Conservation (phyloP, 2,329 filamentous ascomycete genomes). For the Cadophora gregata region DNA sequence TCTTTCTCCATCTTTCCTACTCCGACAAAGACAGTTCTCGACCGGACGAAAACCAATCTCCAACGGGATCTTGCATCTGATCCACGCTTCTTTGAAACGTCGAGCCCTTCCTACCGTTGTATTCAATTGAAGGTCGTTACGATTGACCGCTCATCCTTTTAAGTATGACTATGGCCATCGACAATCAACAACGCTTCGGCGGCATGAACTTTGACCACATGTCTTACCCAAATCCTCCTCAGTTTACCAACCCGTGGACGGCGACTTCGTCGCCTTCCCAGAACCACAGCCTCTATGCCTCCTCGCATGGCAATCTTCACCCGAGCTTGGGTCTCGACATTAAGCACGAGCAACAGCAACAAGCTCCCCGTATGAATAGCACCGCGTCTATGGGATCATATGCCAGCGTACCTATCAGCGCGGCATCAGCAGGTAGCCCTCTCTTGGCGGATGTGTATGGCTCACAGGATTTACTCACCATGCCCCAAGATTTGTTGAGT, state of each 20-base stretch:
- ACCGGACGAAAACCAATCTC: constrained; percentile 32
- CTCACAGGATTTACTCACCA: constrained; percentile 71
- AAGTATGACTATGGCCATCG: constrained; percentile 92
- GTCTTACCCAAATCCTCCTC: constrained; percentile 69
- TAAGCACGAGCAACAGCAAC: constrained; percentile 57
- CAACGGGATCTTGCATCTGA: constrained; percentile 44
- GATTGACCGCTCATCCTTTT: constrained; percentile 17
- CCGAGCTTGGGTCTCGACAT: constrained; percentile 62
- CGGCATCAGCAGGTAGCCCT: constrained; percentile 76
- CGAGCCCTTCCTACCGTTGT: constrained; percentile 16
- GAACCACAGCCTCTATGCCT: constrained; percentile 65
- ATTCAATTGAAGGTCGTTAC: not conserved
- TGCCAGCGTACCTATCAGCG: constrained; percentile 72
- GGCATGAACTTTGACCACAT: constrained; percentile 80
- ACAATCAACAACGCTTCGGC: constrained; percentile 84
- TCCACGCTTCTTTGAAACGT: constrained; percentile 37
- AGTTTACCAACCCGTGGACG: constrained; percentile 91
- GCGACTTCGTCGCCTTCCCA: constrained; percentile 59
- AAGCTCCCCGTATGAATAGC: constrained; percentile 63
- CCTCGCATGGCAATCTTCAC: constrained; percentile 56
- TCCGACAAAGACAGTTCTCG: constrained; percentile 27
- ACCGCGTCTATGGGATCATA: constrained; percentile 71
- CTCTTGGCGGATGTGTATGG: constrained; percentile 61
- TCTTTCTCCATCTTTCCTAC: constrained; percentile 34
- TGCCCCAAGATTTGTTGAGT: constrained; percentile 76